A percentile compares a stretch with the other conserved stretches of the same genome.
Evolutionary conservation across 345 rosid genomes (phyloP).

Genomic region (Ceriops tagal): DNA sequence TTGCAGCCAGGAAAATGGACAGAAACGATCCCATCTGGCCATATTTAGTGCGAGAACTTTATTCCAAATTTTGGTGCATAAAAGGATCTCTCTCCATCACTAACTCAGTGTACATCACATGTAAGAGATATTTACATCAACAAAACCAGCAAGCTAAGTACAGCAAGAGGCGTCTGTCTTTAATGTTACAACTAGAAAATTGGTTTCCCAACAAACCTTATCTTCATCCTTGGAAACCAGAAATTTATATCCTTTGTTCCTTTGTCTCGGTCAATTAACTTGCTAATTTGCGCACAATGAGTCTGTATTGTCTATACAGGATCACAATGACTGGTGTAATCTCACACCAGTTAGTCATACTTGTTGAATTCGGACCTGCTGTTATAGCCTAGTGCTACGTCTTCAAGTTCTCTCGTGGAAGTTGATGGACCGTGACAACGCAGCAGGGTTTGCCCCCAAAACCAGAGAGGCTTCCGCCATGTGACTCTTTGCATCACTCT

Average conservation of each 20-base stretch:
- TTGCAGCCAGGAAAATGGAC: constrained; percentile 9
- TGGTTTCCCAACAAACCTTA: constrained; percentile 6
- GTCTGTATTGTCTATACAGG: constrained; percentile 11
- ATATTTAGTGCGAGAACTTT: neutral
- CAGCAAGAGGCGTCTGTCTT: constrained; percentile 14
- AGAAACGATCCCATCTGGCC: constrained; percentile 16
- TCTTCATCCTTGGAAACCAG: neutral
- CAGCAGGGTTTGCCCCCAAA: constrained; percentile 74
- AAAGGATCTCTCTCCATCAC: constrained; percentile 16
- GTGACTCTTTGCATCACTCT: constrained; percentile 40
- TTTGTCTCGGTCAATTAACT: constrained; percentile 9
- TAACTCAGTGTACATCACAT: constrained; percentile 24
- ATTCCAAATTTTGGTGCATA: constrained; percentile 3
- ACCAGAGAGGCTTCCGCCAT: constrained; percentile 35
- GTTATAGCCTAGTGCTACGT: neutral
- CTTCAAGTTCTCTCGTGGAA: constrained; percentile 61
- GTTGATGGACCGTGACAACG: constrained; percentile 67
- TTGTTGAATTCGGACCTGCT: constrained; percentile 1
- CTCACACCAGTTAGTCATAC: neutral
- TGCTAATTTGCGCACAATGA: constrained; percentile 3
- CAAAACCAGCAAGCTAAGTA: constrained; percentile 19
- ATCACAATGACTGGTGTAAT: neutral
- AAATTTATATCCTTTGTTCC: neutral
- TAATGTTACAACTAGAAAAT: constrained; percentile 22
- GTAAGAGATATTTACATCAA: constrained; percentile 29